Percentiles rank a stretch among this genome's conserved stretches.
Evolutionary conservation across 768 basidiomycete genomes (phyloP).

Genomic region (Pilatotrama ljubarskyi): DNA sequence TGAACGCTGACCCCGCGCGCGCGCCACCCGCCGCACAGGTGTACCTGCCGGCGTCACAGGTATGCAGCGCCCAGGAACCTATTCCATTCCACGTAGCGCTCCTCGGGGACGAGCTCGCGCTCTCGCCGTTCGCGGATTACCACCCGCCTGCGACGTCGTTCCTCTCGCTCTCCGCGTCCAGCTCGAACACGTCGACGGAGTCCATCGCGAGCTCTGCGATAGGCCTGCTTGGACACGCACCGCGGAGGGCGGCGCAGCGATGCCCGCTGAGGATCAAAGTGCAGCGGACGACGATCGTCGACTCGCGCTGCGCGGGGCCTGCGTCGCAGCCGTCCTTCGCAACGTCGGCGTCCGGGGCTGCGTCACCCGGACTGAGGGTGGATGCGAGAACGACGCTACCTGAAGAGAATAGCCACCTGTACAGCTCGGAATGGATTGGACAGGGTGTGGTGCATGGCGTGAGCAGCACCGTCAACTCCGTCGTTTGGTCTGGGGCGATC

Average conservation of each 20-base stretch:
- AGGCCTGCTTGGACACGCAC: not conserved
- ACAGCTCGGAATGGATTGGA: slow-evolving; percentile 16
- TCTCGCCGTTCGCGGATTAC: slow-evolving; percentile 24
- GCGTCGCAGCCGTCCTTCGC: not conserved
- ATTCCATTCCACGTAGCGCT: slow-evolving; percentile 31
- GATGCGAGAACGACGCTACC: slow-evolving; percentile 3
- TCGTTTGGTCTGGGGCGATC: slow-evolving; percentile 31
- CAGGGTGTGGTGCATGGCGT: slow-evolving; percentile 25
- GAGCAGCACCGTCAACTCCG: slow-evolving; percentile 10
- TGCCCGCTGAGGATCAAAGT: slow-evolving; percentile 13
- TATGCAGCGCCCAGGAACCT: slow-evolving; percentile 27
- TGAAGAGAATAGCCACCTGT: slow-evolving; percentile 14
- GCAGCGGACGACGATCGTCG: slow-evolving; percentile 16
- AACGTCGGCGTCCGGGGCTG: no score
- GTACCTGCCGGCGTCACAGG: slow-evolving; percentile 27
- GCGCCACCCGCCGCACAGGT: slow-evolving; percentile 15
- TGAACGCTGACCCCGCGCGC: not conserved
- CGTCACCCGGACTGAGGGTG: not conserved
- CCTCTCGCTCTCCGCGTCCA: slow-evolving; percentile 24
- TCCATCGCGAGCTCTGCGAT: slow-evolving; percentile 14
- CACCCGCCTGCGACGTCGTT: slow-evolving; percentile 27
- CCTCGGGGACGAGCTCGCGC: slow-evolving; percentile 24
- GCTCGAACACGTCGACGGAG: slow-evolving; percentile 8
- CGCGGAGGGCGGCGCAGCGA: not conserved
- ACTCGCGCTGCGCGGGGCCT: slow-evolving; percentile 4